Evolutionary conservation across 2,329 filamentous ascomycete species (phyloP).

Genomic region (Aureobasidium vineae): DNA sequence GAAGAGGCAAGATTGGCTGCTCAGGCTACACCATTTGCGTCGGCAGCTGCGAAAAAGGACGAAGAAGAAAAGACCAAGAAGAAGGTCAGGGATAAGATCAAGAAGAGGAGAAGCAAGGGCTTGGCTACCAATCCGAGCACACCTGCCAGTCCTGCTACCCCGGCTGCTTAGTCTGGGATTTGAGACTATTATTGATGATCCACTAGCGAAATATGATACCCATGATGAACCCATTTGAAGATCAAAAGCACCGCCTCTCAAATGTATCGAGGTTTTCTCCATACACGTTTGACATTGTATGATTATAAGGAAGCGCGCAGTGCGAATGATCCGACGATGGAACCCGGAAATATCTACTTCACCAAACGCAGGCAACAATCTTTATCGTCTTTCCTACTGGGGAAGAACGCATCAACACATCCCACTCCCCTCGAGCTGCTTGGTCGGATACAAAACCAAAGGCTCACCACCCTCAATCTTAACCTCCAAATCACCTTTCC

Average conservation of each 20-base stretch:
- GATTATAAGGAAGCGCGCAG: background rate
- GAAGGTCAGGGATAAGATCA: constrained; percentile 34
- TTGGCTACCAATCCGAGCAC: constrained; percentile 33
- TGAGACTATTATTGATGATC: constrained; percentile 45
- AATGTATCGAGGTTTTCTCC: background rate
- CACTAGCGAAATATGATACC: constrained; percentile 49
- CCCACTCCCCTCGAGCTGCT: constrained; percentile 27
- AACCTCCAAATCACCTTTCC: constrained; percentile 46
- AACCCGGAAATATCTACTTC: background rate
- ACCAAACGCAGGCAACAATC: background rate
- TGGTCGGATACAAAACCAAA: constrained; percentile 43
- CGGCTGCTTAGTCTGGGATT: constrained; percentile 7
- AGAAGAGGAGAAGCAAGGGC: constrained; percentile 42
- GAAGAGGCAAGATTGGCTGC: constrained; percentile 37
- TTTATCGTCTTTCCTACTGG: background rate
- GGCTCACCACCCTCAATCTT: constrained; percentile 47
- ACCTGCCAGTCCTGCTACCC: constrained; percentile 23
- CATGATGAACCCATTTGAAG: constrained; percentile 36
- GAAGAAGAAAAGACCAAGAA: constrained; percentile 18
- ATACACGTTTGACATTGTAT: background rate
- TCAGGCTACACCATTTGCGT: constrained; percentile 28
- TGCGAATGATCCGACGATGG: background rate
- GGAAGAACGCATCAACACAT: constrained; percentile 36
- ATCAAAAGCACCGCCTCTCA: too few species aligned
- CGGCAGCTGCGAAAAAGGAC: background rate